Base-by-base conservation (phyloP, 2,329 filamentous ascomycete species). In the Fusarium sp. region DNA sequence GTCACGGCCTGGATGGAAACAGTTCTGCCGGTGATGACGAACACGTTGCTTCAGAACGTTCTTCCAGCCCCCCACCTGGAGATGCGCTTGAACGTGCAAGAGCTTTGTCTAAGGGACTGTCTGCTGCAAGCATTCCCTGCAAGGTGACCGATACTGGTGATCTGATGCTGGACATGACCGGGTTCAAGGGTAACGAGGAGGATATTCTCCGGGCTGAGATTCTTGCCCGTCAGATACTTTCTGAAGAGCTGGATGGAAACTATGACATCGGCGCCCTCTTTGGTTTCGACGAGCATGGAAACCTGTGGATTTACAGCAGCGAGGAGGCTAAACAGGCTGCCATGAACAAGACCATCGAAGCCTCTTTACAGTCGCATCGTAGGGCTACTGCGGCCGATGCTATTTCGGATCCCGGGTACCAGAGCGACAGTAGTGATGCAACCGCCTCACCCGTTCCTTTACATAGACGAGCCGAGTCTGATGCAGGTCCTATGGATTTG, bases 241-340 rank as follows among this genome's bases (percentile, higher is more conserved):
- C 94, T 0, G 94, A 99, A 76, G 95, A 98, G 79, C 82, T 98
- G 15, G 92, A 97, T 74, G 96, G 94, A 22, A 94, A 95, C 75
- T 97, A 97, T 78, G 96, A 99, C 76, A 97, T 99, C 72, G 96
- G 96, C 7, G 91, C 95, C 3, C 84, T 99, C 30, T 97, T 99
- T 72, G 96, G 94, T 14, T 95, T 96, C 44, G 96, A 99, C 75
- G 94, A 97, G 75, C 89, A 96, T 62, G 96, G 96, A 8, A 99
- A 99, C 74, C 84, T 99, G n/a, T 98, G 96, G 95, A 98, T 99
- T 70, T 99, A 99, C 81, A 96, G 94, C 80, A 98, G 94, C 73
- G 94, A 98, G 78, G 94, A 97, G 75, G 94, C 96, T 24, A 98
- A 97, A 76, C 91, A 96, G 73, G 91, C 92, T 8, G 95, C 95